A percentile compares a stretch with the other conserved stretches of the same genome.
phyloP scores from a whole-genome alignment of 2,329 filamentous ascomycete species.

The Xylaria sp. region DNA sequence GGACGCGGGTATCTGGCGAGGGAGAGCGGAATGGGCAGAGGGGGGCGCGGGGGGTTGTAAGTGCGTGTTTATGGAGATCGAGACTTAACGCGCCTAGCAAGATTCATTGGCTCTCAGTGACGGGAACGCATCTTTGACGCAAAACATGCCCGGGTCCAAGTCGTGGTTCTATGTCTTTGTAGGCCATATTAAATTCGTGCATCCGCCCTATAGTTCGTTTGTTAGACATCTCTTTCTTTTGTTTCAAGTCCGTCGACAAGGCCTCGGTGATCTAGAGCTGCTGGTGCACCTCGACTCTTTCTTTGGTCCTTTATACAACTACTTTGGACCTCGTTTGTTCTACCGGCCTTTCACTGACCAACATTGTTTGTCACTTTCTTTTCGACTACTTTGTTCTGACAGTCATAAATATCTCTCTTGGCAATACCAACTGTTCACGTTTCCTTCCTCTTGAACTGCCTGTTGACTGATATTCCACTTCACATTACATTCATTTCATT shows the following conservation, averaged over 20 bases:
- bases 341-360: conserved; percentile 28
- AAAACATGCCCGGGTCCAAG: conserved; percentile 39
- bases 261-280: conserved; percentile 41
- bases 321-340: conserved; percentile 27
- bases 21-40: conserved; percentile 18
- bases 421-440: conserved; percentile 27
- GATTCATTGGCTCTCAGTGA: conserved; percentile 45
- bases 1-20: conserved; percentile 28
- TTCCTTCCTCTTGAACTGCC: conserved; percentile 2
- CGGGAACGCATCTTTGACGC: conserved; percentile 43
- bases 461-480: conserved; percentile 26
- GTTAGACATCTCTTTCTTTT: conserved; percentile 33
- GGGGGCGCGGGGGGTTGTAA: conserved; percentile 21
- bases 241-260: conserved; percentile 32
- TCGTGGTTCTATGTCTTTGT: conserved; percentile 24
- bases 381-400: conserved; percentile 36
- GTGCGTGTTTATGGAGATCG: conserved; percentile 42
- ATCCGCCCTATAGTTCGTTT: conserved; percentile 30
- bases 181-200: conserved; percentile 35
- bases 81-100: conserved; percentile 41
- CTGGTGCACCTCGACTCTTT: conserved; percentile 38
- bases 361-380: conserved; percentile 41
- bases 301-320: conserved; percentile 41
- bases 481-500: conserved; percentile 33
- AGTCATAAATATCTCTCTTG: conserved; percentile 43